phyloP scores from a whole-genome alignment of 1,284 basidiomycete species.

The Erythrobasidium hasegawianum region DNA sequence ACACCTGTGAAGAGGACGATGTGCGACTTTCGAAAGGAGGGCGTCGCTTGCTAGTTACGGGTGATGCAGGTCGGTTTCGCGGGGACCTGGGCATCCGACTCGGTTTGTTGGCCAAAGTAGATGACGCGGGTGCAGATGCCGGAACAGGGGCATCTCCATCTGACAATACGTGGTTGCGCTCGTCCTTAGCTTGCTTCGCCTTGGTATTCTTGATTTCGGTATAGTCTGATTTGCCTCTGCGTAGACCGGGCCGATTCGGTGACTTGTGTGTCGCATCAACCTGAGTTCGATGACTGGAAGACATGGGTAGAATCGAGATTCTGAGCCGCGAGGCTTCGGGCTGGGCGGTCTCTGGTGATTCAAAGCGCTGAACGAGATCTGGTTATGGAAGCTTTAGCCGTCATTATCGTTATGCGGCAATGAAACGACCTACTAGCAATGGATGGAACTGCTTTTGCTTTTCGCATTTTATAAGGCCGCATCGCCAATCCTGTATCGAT shows the following conservation, averaged over 20 bases:
- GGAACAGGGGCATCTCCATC: conserved; percentile 16
- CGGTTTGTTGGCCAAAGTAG: background rate
- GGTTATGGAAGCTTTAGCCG: conserved; percentile 5
- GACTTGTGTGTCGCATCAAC: conserved; percentile 45
- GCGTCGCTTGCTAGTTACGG: background rate
- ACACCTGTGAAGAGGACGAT: background rate
- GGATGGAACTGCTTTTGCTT: conserved; percentile 11
- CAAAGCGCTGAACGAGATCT: conserved; percentile 29
- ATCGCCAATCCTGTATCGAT: conserved; percentile 7
- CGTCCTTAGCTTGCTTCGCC: conserved; percentile 13
- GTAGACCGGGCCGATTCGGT: conserved; percentile 45
- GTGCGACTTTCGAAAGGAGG: background rate
- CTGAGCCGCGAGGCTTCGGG: conserved; percentile 38
- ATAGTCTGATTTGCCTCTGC: conserved; percentile 40
- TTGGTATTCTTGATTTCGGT: conserved; percentile 15
- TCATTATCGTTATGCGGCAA: too few relatives aligned
- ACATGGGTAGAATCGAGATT: background rate
- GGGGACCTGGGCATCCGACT: background rate
- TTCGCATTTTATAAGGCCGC: conserved; percentile 9
- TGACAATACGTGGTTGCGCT: conserved; percentile 13
- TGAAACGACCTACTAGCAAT: conserved; percentile 33
- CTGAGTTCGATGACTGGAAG: conserved; percentile 4
- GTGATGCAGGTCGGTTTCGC: background rate
- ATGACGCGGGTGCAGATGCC: background rate
- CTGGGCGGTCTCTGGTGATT: conserved; percentile 50